A percentile compares a stretch with the other conserved stretches of the same genome.
phyloP scores from a whole-genome alignment of 805 yeast species.

The Yueomyces sinensis region DNA sequence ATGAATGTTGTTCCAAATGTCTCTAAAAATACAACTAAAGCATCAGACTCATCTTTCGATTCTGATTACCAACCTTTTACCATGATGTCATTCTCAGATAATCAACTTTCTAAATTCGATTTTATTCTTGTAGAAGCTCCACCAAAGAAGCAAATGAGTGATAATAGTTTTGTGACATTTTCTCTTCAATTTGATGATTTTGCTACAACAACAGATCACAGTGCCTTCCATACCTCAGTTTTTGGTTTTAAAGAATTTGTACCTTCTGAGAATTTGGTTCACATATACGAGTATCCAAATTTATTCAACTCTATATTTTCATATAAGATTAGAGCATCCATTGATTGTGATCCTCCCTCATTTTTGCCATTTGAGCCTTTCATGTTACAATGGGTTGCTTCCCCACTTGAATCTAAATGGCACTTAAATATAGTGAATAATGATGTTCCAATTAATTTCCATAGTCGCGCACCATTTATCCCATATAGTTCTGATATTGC shows the following conservation, averaged over 20 bases:
- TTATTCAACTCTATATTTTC: constrained; percentile 20
- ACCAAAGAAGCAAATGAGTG: constrained; percentile 2
- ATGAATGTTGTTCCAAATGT: constrained; percentile 41
- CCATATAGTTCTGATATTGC: constrained; percentile 26
- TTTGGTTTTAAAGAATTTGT: constrained; percentile 1
- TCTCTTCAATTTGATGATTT: constrained; percentile 3
- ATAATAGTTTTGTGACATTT: constrained; percentile 15
- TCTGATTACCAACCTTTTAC: constrained; percentile 36
- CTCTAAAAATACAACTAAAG: constrained; percentile 17
- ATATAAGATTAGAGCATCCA: constrained; percentile 7
- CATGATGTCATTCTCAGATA: constrained; percentile 30
- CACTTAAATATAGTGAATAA: constrained; percentile 37
- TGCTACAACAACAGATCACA: neutral
- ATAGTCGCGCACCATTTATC: constrained; percentile 58
- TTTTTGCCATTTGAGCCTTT: constrained; percentile 40
- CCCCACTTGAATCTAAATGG: constrained; percentile 72
- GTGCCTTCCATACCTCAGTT: constrained; percentile 8
- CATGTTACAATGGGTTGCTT: constrained; percentile 49
- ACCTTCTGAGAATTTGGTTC: constrained; percentile 1
- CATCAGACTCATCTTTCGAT: constrained; percentile 45
- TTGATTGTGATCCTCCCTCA: neutral
- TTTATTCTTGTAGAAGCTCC: constrained; percentile 35
- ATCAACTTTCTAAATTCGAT: constrained; percentile 32
- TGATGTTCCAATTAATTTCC: constrained; percentile 31
- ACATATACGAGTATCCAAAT: constrained; percentile 15